Percentiles rank a stretch among this genome's conserved stretches.
Conservation (phyloP, 768 basidiomycete genomes). For the Trametes villosa region DNA sequence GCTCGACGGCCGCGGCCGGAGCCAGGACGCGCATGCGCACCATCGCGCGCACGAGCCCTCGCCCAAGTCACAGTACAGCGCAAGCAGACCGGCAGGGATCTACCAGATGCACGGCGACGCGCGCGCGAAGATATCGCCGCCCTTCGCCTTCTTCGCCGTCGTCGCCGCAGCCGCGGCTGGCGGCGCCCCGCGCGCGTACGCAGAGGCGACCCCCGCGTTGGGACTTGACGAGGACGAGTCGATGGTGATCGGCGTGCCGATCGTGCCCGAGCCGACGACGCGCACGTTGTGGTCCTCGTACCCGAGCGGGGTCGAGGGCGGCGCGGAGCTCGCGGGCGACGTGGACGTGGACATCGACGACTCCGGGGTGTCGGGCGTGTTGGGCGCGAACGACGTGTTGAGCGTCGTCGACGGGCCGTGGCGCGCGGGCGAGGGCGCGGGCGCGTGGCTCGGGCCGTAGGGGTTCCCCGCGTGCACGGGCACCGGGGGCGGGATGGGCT, state of each 20-base stretch:
- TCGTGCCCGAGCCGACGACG: constrained; percentile 21
- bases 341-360: constrained; percentile 35
- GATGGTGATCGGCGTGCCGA: constrained; percentile 16
- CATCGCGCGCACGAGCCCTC: background rate
- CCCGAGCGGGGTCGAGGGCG: constrained; percentile 36
- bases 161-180: background rate
- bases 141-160: constrained; percentile 19
- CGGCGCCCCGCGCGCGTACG: background rate
- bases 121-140: constrained; percentile 23
- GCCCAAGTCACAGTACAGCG: background rate
- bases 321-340: constrained; percentile 36
- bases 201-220: background rate
- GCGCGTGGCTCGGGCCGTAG: constrained; percentile 12
- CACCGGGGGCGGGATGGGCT: constrained; percentile 23
- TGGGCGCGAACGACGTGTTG: too few relatives aligned
- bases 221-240: constrained; percentile 5
- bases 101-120: constrained; percentile 25
- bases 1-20: background rate
- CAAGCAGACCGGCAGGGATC: too few relatives aligned
- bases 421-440: constrained; percentile 13
- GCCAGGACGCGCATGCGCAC: background rate
- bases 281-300: constrained; percentile 29
- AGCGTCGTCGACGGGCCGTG: background rate
- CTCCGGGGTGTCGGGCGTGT: constrained; percentile 37
- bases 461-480: constrained; percentile 19